phyloP scores from a whole-genome alignment of 768 basidiomycete genomes.

The Psilocybe cyanescens region DNA sequence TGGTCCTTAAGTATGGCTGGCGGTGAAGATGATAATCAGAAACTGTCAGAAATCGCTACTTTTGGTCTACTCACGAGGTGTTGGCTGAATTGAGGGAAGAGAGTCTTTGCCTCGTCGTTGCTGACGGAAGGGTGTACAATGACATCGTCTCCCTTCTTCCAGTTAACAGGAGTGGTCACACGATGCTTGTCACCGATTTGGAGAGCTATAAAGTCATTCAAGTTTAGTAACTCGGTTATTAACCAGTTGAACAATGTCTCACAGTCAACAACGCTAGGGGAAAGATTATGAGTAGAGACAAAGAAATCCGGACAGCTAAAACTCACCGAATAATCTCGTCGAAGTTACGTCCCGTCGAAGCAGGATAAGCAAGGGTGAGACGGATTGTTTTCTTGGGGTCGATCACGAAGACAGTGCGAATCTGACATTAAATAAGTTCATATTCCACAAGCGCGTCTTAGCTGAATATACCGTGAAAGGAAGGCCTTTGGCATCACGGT shows the following conservation, averaged over 20 bases:
- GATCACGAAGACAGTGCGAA: slow-evolving; percentile 96
- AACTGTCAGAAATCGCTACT: neutral
- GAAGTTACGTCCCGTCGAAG: slow-evolving; percentile 95
- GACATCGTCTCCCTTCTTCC: slow-evolving; percentile 92
- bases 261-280: slow-evolving; percentile 75
- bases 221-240: slow-evolving; percentile 5
- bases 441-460: slow-evolving; percentile 6
- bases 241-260: slow-evolving; percentile 17
- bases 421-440: slow-evolving; percentile 40
- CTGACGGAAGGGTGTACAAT: slow-evolving; percentile 87
- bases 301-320: neutral
- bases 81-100: slow-evolving; percentile 84
- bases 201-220: slow-evolving; percentile 53
- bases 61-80: slow-evolving; percentile 63
- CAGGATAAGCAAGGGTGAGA: slow-evolving; percentile 89
- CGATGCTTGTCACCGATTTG: slow-evolving; percentile 89
- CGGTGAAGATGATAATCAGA: slow-evolving; percentile 4
- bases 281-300: slow-evolving; percentile 1
- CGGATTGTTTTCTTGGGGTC: slow-evolving; percentile 97
- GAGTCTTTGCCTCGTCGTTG: slow-evolving; percentile 87
- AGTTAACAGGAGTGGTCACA: slow-evolving; percentile 92
- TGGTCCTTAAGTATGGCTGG: slow-evolving; percentile 89
- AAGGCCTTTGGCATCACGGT: slow-evolving; percentile 81
- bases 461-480: slow-evolving; percentile 79
- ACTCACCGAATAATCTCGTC: slow-evolving; percentile 56